These are phyloP conservation scores for Amanita polypyramis DNA, from an alignment of 768 basidiomycete genomes.

Conservation along the genomic window DNA sequence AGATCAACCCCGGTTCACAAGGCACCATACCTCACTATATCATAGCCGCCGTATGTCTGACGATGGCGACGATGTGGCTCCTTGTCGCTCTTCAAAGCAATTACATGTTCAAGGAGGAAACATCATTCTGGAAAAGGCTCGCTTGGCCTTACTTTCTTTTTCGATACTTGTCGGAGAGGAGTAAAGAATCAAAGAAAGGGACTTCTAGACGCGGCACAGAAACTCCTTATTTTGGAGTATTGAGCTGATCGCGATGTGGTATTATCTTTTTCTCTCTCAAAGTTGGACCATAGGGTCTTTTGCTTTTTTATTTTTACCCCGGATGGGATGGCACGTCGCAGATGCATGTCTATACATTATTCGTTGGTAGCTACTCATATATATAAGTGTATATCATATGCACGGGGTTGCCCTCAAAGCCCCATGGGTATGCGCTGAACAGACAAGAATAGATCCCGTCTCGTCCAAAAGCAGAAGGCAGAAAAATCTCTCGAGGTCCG, in stretches of 20 bases:
- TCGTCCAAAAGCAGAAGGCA: background rate
- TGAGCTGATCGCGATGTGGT: background rate
- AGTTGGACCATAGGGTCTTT: no score
- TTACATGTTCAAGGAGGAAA: slow-evolving; percentile 21
- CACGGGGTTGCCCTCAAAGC: background rate
- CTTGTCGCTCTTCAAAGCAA: slow-evolving; percentile 43
- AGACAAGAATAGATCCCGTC: background rate
- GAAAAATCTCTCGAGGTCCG: background rate
- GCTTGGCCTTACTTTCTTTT: slow-evolving; percentile 25
- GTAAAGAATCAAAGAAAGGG: background rate
- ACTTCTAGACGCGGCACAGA: background rate
- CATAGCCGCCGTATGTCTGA: slow-evolving; percentile 33
- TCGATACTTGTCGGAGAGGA: background rate
- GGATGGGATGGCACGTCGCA: background rate
- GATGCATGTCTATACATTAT: background rate
- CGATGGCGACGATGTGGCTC: slow-evolving; percentile 40
- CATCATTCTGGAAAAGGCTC: slow-evolving; percentile 20
- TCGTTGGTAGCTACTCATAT: slow-evolving; percentile 4
- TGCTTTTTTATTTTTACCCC: no score
- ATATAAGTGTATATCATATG: slow-evolving; percentile 7
- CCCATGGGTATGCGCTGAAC: slow-evolving; percentile 4
- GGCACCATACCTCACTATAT: slow-evolving; percentile 34
- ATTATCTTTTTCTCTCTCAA: no score
- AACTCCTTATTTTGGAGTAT: background rate
- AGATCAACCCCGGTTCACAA: slow-evolving; percentile 24